Evolutionary conservation across 2,329 filamentous ascomycete species (phyloP), one percentile per base, ranked within the genome.

Genomic region (Diaporthe longicolla): DNA sequence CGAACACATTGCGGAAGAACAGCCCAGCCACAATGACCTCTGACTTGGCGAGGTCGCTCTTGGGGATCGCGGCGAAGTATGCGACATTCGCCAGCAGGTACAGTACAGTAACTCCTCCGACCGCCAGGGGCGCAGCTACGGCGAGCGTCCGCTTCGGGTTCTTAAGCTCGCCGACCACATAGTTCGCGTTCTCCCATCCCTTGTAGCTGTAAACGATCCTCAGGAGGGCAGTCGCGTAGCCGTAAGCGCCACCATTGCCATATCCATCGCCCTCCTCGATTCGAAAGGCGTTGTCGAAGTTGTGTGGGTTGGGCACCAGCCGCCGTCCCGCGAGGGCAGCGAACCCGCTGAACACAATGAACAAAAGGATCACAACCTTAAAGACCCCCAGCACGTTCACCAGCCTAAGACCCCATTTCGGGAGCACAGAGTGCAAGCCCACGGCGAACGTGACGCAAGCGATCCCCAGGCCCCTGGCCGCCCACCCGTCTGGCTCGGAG

Each of bases 11-110:
- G 63, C 84, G 83, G 82, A 92, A 91, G 80, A 93, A 92, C 9
- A 89, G 80, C 0, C 87, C 88, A 0, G 91, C 90, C 0, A 92
- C 89, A 3, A 91, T 89, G 24, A 90, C 87, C 66, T 91, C 89
- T 0, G 89, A 89, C 5, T 83, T 85, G 9, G 88, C 88, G 6
- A 93, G 82, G 3, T 91, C 88, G 1, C 84, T 80, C 77, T 91
- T 91, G 2, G 89, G 86, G 17, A 92, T 89, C 0, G 90, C 90
- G 0, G 90, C 88, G 74, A 92, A 92, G 82, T 92, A 93, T 1
- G 91, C 90, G 1, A 93, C 87, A 77, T 93, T 92, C 65, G 90
- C 90, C 11, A 92, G 84, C 17, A 92, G 83, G 78, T 93, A 93
- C 0, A 92, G 84, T 2, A 91, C 84, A 0, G 89, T 91, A 7